A percentile compares a stretch with the other conserved stretches of the same genome.
These are phyloP conservation scores for Podila epicladia DNA, from an alignment of 192 early-diverging fungal species.

Conservation along the genomic window DNA sequence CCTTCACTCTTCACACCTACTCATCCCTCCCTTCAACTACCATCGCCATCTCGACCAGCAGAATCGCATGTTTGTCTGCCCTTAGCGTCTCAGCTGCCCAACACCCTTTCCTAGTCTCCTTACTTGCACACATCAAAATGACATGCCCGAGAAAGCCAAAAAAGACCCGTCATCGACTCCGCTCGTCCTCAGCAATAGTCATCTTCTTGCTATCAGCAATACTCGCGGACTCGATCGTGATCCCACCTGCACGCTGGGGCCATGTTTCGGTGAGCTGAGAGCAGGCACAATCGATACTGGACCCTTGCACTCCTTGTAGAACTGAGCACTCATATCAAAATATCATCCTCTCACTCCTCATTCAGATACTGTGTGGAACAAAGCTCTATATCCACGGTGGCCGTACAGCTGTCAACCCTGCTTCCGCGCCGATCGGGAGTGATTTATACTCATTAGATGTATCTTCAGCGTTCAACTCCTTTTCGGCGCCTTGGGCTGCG, in stretches of 20 bases:
- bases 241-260: slow-evolving; percentile 38
- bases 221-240: slow-evolving; percentile 13
- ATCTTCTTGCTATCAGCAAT: neutral
- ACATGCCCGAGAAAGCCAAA: too few relatives aligned
- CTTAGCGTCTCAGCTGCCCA: neutral
- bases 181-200: too few relatives aligned
- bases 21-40: neutral
- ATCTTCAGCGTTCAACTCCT: slow-evolving; percentile 34
- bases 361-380: slow-evolving; percentile 28
- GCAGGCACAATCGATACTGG: neutral
- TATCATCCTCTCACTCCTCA: neutral
- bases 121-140: neutral
- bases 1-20: neutral
- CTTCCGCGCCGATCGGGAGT: slow-evolving; percentile 36
- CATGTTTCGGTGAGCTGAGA: slow-evolving; percentile 29
- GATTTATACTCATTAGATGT: slow-evolving; percentile 43
- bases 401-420: slow-evolving; percentile 38
- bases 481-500: slow-evolving; percentile 35
- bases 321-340: neutral
- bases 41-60: neutral
- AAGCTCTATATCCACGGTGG: slow-evolving; percentile 41
- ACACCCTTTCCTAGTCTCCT: too few relatives aligned
- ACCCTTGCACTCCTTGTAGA: neutral
- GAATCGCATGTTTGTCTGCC: neutral
- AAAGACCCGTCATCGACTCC: too few relatives aligned